These are phyloP conservation scores for Tremellales sp. DNA, from an alignment of 1,284 basidiomycete species.

Conservation along the genomic window DNA sequence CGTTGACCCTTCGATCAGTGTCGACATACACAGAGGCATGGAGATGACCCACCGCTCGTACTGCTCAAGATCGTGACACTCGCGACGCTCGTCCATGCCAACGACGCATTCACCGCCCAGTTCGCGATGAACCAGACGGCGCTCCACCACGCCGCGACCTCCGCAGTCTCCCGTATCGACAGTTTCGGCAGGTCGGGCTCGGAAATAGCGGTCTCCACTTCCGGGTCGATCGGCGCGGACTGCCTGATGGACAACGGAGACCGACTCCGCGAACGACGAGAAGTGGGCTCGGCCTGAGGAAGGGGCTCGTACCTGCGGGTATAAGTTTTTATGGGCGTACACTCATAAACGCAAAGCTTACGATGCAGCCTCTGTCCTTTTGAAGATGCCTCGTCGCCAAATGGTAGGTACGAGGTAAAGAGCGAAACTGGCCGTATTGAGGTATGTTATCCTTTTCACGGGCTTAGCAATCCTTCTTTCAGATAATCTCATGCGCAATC, in stretches of 20 bases:
- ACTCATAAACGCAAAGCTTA: too few relatives aligned
- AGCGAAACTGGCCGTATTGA: constrained; percentile 64
- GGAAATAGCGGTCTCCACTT: too few relatives aligned
- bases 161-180: constrained; percentile 66
- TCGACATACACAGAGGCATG: not conserved
- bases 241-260: constrained; percentile 1
- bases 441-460: constrained; percentile 44
- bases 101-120: constrained; percentile 76
- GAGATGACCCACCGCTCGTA: constrained; percentile 65
- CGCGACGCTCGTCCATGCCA: constrained; percentile 82
- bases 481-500: not conserved
- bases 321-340: too few relatives aligned
- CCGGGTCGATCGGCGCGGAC: not conserved
- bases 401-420: constrained; percentile 68
- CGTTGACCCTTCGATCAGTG: not conserved
- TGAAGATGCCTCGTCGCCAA: not conserved
- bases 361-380: too few relatives aligned
- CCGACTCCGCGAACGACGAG: constrained; percentile 8
- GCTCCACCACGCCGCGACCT: constrained; percentile 72
- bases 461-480: not conserved
- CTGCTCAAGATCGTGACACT: constrained; percentile 84
- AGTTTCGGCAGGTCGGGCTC: constrained; percentile 48
- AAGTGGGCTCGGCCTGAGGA: constrained; percentile 15
- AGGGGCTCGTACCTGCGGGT: too few relatives aligned
- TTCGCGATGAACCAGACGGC: constrained; percentile 88